Conservation (phyloP, 2,329 filamentous ascomycete genomes). For the Phyllosticta citrichinensis region DNA sequence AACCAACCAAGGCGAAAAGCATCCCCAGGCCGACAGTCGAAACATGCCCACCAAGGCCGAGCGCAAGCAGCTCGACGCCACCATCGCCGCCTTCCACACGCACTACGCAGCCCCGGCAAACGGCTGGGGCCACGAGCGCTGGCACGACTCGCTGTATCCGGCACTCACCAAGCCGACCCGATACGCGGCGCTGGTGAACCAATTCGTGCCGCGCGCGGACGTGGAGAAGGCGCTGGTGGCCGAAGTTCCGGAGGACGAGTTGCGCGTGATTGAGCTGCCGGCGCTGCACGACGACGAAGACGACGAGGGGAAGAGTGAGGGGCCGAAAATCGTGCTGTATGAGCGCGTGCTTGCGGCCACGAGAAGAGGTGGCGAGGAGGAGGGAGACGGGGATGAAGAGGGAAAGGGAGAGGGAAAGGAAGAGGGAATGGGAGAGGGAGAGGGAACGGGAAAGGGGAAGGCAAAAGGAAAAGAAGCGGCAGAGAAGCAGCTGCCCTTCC, state of each 20-base stretch:
- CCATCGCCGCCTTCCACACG: conserved; percentile 20
- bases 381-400: background rate
- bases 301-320: background rate
- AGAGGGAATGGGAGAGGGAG: no score
- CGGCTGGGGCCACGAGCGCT: conserved; percentile 15
- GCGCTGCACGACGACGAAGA: background rate
- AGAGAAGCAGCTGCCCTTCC: conserved; percentile 13
- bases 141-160: conserved; percentile 18
- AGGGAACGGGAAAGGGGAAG: background rate
- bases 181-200: conserved; percentile 20
- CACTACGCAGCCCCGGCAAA: conserved; percentile 17
- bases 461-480: background rate
- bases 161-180: conserved; percentile 16
- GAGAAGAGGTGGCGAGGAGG: background rate
- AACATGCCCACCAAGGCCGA: conserved; percentile 2
- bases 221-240: background rate
- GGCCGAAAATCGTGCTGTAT: background rate
- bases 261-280: background rate
- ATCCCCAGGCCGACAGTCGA: background rate
- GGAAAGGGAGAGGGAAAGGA: background rate
- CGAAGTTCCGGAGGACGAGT: background rate
- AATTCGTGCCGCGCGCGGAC: conserved; percentile 13
- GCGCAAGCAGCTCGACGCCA: conserved; percentile 9
- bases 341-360: background rate
- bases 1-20: background rate